Evolutionary conservation across 495 filamentous ascomycete species (phyloP).

Genomic region (Xylaria flabelliformis): DNA sequence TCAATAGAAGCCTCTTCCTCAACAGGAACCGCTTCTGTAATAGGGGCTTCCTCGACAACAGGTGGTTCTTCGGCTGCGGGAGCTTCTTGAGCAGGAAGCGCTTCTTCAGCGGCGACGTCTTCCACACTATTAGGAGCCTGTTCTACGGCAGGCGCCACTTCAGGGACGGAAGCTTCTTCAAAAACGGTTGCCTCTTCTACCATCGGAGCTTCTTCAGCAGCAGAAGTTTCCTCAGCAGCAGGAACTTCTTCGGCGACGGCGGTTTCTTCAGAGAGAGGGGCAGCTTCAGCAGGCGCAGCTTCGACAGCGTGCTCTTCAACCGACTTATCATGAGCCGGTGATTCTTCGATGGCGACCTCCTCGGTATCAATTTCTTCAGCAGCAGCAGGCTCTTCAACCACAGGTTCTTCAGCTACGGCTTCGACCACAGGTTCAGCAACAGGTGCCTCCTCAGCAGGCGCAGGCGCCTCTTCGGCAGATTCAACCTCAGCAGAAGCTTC

Average conservation of each 20-base stretch:
- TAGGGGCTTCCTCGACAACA: conserved; percentile 22
- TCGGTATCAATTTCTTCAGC: conserved; percentile 22
- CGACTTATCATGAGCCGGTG: conserved; percentile 10
- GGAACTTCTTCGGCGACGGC: not conserved
- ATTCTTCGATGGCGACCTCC: not conserved
- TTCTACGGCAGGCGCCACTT: conserved; percentile 23
- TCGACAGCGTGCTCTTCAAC: conserved; percentile 6
- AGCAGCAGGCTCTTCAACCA: conserved; percentile 3
- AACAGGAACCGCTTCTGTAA: conserved; percentile 2
- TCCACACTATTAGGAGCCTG: not conserved
- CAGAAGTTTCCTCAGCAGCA: too few relatives aligned
- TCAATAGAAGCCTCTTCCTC: not conserved
- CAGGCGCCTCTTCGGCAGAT: conserved; percentile 29
- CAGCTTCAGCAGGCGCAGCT: conserved; percentile 17
- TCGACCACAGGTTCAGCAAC: too few relatives aligned
- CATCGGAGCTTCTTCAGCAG: not conserved
- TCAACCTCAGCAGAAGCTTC: conserved; percentile 23
- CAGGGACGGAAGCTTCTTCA: conserved; percentile 25
- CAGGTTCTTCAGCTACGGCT: too few relatives aligned
- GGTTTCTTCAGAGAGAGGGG: not conserved
- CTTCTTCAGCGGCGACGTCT: not conserved
- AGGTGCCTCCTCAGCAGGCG: too few relatives aligned
- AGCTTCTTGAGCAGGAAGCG: not conserved
- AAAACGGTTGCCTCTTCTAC: conserved; percentile 22
- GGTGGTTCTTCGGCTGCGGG: conserved; percentile 27